Conservation (phyloP, 306 rosid species). For the Prunus salicina region DNA sequence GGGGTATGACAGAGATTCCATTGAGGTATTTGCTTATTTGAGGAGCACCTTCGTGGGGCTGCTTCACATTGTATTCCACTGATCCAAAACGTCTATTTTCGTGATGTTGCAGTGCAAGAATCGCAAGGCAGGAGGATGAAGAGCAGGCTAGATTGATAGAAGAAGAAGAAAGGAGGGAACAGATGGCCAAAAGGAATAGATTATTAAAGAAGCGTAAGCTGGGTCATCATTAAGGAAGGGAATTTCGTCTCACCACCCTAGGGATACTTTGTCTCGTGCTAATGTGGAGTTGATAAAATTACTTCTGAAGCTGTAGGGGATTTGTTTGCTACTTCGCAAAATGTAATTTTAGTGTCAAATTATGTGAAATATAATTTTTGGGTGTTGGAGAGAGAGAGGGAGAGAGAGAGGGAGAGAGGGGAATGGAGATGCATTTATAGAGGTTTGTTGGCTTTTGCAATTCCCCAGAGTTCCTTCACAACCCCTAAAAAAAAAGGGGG, state of each 20-base stretch:
- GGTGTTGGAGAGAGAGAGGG: background rate
- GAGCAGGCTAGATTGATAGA: constrained; percentile 42
- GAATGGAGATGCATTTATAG: background rate
- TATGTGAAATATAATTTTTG: background rate
- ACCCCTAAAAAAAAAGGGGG: too few relatives aligned
- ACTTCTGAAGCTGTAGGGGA: constrained; percentile 22
- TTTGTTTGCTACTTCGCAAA: constrained; percentile 6
- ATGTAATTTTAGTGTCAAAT: constrained; percentile 4
- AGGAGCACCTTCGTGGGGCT: too few relatives aligned
- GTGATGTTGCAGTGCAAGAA: constrained; percentile 37
- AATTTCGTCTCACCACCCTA: background rate
- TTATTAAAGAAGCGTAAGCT: constrained; percentile 43
- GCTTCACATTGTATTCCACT: too few relatives aligned
- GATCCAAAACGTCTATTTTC: background rate
- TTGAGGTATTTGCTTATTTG: too few relatives aligned
- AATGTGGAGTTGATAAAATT: constrained; percentile 15
- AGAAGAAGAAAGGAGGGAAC: constrained; percentile 10
- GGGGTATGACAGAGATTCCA: too few relatives aligned
- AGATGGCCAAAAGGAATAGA: background rate
- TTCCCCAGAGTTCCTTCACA: too few relatives aligned
- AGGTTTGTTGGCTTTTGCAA: background rate
- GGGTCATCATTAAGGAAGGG: constrained; percentile 15
- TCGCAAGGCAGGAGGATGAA: constrained; percentile 65
- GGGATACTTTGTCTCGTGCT: background rate
- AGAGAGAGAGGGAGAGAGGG: too few relatives aligned